Percentiles rank a stretch among this genome's conserved stretches.
Conservation (phyloP, 2,329 filamentous ascomycete genomes). For the Macrophomina phaseolina region DNA sequence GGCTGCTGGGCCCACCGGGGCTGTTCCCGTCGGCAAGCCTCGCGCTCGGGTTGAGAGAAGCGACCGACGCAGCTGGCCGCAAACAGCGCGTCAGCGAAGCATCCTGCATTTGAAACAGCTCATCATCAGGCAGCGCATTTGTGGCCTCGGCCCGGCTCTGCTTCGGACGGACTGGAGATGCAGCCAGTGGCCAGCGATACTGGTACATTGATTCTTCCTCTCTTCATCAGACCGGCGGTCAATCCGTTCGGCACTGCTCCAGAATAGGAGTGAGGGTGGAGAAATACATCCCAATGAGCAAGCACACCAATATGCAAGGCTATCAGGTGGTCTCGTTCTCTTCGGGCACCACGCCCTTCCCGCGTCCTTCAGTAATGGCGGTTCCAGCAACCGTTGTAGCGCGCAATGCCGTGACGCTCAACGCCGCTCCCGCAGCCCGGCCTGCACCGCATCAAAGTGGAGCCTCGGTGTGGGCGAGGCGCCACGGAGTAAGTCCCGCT, state of each 20-base stretch:
- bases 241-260: not conserved
- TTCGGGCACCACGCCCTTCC: too few species aligned
- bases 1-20: too few species aligned
- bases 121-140: not conserved
- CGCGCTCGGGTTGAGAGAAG: too few species aligned
- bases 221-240: not conserved
- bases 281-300: not conserved
- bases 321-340: not conserved
- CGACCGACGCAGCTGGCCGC: too few species aligned
- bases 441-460: not conserved
- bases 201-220: not conserved
- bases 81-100: too few species aligned
- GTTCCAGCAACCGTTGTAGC: not conserved
- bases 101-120: not conserved
- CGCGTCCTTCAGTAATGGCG: too few species aligned
- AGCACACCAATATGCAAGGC: not conserved
- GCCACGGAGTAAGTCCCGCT: constrained; percentile 2
- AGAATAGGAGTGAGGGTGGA: not conserved
- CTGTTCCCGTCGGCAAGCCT: too few species aligned
- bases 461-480: not conserved
- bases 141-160: constrained; percentile 13
- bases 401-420: not conserved
- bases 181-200: constrained; percentile 4
- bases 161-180: constrained; percentile 7
- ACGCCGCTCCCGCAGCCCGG: not conserved